Evolutionary conservation across 2,329 filamentous ascomycete species (phyloP), one percentile per base, ranked within the genome.

Genomic region (Beauveria bassiana): DNA sequence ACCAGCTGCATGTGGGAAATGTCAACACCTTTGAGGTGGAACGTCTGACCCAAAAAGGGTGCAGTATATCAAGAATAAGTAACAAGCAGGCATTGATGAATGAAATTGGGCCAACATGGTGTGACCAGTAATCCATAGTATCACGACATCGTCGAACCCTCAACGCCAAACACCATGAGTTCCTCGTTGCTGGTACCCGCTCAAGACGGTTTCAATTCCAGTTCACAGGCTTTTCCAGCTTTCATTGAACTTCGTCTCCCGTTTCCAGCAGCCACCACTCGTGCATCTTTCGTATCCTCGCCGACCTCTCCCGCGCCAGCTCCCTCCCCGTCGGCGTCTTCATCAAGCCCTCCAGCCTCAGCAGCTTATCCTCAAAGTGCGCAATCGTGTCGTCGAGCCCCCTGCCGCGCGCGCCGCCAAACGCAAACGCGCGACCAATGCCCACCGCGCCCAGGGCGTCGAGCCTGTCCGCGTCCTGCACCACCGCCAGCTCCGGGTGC

Each of bases 381-480:
- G 83, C 78, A 64, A 96, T 83, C 6, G 86, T 85, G 52, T 85
- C 82, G 45, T 80, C 79, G 79, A 96, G 75, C 49, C 79, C 81
- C 26, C 78, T 76, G 5, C 73, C 72, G 72, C 81, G 85, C 12
- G 86, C 87, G 0, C 88, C 92, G 0, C 88, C 85, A 71, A 86
- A 97, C 4, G 74, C 70, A 66, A 77, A 77, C 7, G 70, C 85
- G 49, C 93, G 79, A 2, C 85, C 93, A 61, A 96, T 87, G 0
- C 93, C 93, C 34, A 97, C 84, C 0, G 90, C 91, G 1, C 93
- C 93, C 55, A 97, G 86, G 4, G 92, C 90, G 75, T 98, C 93
- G n/a, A 98, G 78, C 7, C 93, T 81, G 76, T 97, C 93, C 4
- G 93, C 93, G 73, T 97, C 93, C 75, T 97, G 93, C 38, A 97